Base-by-base conservation (phyloP, 2,329 filamentous ascomycete species). In the Penicillium freii region DNA sequence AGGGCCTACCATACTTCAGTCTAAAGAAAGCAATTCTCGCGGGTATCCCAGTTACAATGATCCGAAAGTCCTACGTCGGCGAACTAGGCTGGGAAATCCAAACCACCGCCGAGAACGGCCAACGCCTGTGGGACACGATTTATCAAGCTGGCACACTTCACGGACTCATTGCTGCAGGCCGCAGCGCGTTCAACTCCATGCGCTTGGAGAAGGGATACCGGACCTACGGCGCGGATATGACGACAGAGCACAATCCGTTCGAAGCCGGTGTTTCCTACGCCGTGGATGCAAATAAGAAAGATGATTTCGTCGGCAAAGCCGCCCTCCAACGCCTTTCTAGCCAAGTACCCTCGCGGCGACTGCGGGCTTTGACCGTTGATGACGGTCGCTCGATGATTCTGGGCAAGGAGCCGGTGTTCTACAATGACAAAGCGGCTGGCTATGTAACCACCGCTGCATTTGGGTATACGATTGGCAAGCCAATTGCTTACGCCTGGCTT, bases 61-160 rank as follows among this genome's bases (percentile, higher is more conserved):
- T 85, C 64, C 77, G 82, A 3, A 76, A 85, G 38, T 87, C 84
- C 0, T 84, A 82, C 50, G 82, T 87, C 4, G 85, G 85, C 6
- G 85, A 87, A 62, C 71, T 77, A 0, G 85, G 85, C 1, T 87
- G 84, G 83, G 85, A 87, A 66, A 78, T 87, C 21, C 83, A 85
- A 58, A 78, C 84, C 1, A 84, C 77, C 34, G 81, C 85, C 0
- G 85, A 87, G 27, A 79, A 82, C 40, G 84, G 85, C 0, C 78
- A 78, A 13, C 73, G 78, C 1, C 73, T 87, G 0, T 87, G 85
- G 85, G 84, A 87, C 59, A 74, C 75, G 0, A 70, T 87, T 1
- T 85, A 73, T 75, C 68, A 79, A 33, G 82, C 82, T 1, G 84
- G 85, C 0, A 78, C 82, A 59, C 63, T 73, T 0, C 77, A 84